Base-by-base conservation (phyloP, 1,284 basidiomycete species). In the Ustilago esculenta region DNA sequence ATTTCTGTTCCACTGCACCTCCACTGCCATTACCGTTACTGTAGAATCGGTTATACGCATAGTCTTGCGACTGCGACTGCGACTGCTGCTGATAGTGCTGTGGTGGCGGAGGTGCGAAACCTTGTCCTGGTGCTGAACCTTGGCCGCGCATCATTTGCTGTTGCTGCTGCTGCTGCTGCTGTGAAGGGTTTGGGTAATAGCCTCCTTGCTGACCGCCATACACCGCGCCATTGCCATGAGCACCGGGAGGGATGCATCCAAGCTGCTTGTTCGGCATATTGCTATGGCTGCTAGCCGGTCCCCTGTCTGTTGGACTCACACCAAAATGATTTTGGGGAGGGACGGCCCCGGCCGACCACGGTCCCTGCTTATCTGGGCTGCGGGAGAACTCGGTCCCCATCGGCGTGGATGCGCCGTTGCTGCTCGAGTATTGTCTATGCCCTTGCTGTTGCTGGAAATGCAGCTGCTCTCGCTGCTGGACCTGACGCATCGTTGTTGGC, bases 401-500 rank as follows among this genome's bases (percentile, higher is more conserved):
- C 18, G 48, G 50, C 17, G 49, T 41, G 3, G 23, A n/a, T 7
- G 57, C 34, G 1, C 45, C 51, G 18, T 45, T 43, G 30, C 47
- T 40, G 44, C 55, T 49, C 27, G 48, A 39, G 18, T 54, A 59
- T 39, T 58, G 52, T 4, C 63, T 36, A n/a, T 56, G 58, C 10
- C 32, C 29, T 35, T 45, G 59, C 39, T 73, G 65, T 10, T 57
- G 58, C 12, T 49, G 46, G 17, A 47, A 43, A 33, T 52, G 30
- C 17, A 47, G 30, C 21, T 60, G 44, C 32, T 61, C 54, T 4
- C 61, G 34, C 45, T 63, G 60, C 34, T 69, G 71, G 4, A 75
- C 61, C 50, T 74, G 70, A 0, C 73, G 54, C 68, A 75, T 72
- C 35, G 74, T 72, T 27, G 60, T 64, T 2, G 74, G 72, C 17